These are phyloP conservation scores for Taiozyma sp. DNA, from an alignment of 1,139 yeast species.

Conservation along the genomic window DNA sequence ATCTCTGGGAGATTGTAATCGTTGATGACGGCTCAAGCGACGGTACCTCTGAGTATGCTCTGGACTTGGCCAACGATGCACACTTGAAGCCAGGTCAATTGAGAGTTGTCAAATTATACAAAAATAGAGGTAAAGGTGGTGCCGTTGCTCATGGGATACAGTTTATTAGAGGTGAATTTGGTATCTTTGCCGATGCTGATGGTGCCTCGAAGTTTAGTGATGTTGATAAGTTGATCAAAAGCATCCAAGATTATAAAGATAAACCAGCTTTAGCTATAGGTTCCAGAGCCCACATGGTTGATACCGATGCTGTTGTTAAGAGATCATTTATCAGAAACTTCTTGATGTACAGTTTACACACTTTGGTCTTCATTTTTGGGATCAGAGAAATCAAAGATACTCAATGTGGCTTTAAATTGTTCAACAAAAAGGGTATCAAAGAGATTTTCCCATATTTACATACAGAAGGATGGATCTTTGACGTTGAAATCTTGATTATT, in stretches of 20 bases:
- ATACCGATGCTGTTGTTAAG: constrained; percentile 93
- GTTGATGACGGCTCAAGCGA: constrained; percentile 93
- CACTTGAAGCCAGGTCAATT: constrained; percentile 52
- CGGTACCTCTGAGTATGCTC: constrained; percentile 69
- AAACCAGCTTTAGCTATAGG: constrained; percentile 73
- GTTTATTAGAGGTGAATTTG: constrained; percentile 65
- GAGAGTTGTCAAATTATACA: constrained; percentile 59
- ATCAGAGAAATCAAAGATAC: constrained; percentile 84
- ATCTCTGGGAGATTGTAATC: constrained; percentile 66
- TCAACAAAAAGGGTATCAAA: constrained; percentile 61
- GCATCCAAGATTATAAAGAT: constrained; percentile 32
- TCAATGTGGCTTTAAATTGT: constrained; percentile 95
- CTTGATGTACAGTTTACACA: constrained; percentile 88
- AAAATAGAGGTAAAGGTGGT: constrained; percentile 95
- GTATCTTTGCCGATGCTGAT: constrained; percentile 94
- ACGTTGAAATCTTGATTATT: constrained; percentile 82
- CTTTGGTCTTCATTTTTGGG: constrained; percentile 83
- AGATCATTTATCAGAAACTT: constrained; percentile 84
- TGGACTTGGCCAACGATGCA: constrained; percentile 53
- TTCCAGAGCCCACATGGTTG: constrained; percentile 94
- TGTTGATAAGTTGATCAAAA: constrained; percentile 44
- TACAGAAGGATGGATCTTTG: constrained; percentile 98
- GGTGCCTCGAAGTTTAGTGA: constrained; percentile 89
- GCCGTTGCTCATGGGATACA: constrained; percentile 94
- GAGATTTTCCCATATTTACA: constrained; percentile 86